Percentiles rank a stretch among this genome's conserved stretches.
Conservation (phyloP, 2,329 filamentous ascomycete genomes). For the Bipolaris victoriae region DNA sequence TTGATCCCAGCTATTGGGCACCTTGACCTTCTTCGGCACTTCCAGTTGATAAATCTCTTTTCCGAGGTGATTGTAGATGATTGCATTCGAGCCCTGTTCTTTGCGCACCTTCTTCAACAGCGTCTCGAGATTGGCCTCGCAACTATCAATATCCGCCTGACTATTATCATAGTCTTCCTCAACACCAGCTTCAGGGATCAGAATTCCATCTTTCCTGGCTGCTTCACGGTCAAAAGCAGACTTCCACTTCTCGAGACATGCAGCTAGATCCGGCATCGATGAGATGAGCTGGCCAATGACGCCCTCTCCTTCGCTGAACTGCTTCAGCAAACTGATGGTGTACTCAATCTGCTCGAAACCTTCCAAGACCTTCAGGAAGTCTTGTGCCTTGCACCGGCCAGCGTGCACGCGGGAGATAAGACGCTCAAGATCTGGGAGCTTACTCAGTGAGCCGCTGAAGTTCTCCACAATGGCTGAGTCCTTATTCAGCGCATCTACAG, state of each 20-base stretch:
- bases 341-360: slow-evolving; percentile 98
- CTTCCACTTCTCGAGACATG: slow-evolving; percentile 82
- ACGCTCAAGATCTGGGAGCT: slow-evolving; percentile 91
- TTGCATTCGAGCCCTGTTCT: slow-evolving; percentile 73
- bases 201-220: slow-evolving; percentile 77
- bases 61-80: slow-evolving; percentile 72
- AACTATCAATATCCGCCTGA: slow-evolving; percentile 73
- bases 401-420: slow-evolving; percentile 95
- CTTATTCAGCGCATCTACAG: slow-evolving; percentile 89
- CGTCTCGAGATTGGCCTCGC: slow-evolving; percentile 73
- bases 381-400: slow-evolving; percentile 84
- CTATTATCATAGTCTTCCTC: slow-evolving; percentile 92
- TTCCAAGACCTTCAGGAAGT: slow-evolving; percentile 92
- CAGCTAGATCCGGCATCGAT: slow-evolving; percentile 82
- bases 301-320: slow-evolving; percentile 77
- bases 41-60: slow-evolving; percentile 98
- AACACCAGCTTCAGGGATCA: slow-evolving; percentile 85
- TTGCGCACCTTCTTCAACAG: slow-evolving; percentile 74
- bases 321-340: slow-evolving; percentile 79
- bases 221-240: slow-evolving; percentile 85
- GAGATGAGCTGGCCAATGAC: slow-evolving; percentile 83
- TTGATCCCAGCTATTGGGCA: slow-evolving; percentile 89
- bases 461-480: slow-evolving; percentile 81
- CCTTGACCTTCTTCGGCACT: slow-evolving; percentile 81
- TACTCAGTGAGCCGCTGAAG: slow-evolving; percentile 85